Base-by-base conservation (phyloP, 805 yeast species). In the Hanseniaspora taiwanica region DNA sequence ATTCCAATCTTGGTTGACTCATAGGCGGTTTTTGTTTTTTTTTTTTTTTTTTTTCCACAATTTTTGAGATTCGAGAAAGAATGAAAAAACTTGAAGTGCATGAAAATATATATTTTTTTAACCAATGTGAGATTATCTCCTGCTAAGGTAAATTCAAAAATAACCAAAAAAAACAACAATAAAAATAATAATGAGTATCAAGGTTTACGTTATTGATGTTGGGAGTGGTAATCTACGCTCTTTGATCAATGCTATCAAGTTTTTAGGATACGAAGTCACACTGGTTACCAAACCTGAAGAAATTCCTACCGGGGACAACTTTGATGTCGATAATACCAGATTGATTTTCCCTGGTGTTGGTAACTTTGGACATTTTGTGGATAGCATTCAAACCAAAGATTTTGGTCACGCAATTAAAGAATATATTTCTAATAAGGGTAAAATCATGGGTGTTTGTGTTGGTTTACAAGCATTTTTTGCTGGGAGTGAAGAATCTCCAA, bases 321-420 rank as follows among this genome's bases (percentile, higher is more conserved):
- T 29, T 29, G 33, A 29, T 29, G 18, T 16, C 13, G 61, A 65
- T 9, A 81, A 82, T 35, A 63, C 59, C 6, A 60, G 66, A 50
- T 65, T 91, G 45, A 70, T 91, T 44, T 69, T 91, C 19, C 99
- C 99, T 6, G 99, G 99, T 21, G 99, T 91, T 14, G 99, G 99
- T 10, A 89, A 86, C 56, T 93, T 75, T 59, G 98, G 96, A 35
- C 97, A 91, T 57, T 87, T 89, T 56, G 86, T 87, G 45, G 74
- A 73, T 39, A 76, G 81, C 49, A 59, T 91, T 36, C 67, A 66
- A 36, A 64, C 65, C 3, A 69, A 81, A 43, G 73, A 77, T 0
- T 75, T 89, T 44, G 74, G 68, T 12, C 70, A 64, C 27, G 94
- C 93, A 0, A 62, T 93, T 20, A 63, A 61, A 39, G 59, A 69